A percentile compares a stretch with the other conserved stretches of the same genome.
phyloP scores from a whole-genome alignment of 805 yeast genomes.

The Yarrowia keelungensis region DNA sequence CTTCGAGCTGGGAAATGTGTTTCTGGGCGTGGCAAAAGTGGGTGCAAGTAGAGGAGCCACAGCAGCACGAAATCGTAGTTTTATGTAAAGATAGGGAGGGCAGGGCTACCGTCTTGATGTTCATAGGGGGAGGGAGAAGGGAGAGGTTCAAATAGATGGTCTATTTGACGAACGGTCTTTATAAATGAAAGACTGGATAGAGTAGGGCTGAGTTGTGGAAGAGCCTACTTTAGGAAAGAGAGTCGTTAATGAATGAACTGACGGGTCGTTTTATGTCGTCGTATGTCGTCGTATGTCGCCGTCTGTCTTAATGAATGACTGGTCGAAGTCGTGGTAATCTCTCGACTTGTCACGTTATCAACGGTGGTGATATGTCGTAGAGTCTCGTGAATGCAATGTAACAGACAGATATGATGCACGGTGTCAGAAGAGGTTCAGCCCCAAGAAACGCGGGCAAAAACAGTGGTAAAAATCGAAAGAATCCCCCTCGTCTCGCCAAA shows the following conservation, averaged over 20 bases:
- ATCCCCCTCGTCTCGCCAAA: conserved; percentile 1
- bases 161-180: no score
- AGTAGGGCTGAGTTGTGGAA: no score
- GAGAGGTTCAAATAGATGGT: no score
- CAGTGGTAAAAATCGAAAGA: background rate
- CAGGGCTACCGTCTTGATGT: background rate
- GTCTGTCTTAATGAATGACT: no score
- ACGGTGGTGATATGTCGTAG: no score
- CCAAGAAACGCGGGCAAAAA: background rate
- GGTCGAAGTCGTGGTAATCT: no score
- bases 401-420: conserved; percentile 11
- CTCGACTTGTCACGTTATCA: no score
- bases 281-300: background rate
- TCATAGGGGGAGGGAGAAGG: background rate
- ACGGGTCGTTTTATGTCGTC: background rate
- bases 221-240: no score
- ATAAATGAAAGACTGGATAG: no score
- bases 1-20: conserved; percentile 23
- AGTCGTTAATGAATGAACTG: no score
- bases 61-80: conserved; percentile 23
- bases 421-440: background rate
- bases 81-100: background rate
- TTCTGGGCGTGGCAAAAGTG: conserved; percentile 13
- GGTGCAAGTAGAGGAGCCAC: conserved; percentile 16
- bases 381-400: background rate